These are phyloP conservation scores for Nannochloris sp. DNA, from an alignment of 139 green algal genomes.

Conservation along the genomic window DNA sequence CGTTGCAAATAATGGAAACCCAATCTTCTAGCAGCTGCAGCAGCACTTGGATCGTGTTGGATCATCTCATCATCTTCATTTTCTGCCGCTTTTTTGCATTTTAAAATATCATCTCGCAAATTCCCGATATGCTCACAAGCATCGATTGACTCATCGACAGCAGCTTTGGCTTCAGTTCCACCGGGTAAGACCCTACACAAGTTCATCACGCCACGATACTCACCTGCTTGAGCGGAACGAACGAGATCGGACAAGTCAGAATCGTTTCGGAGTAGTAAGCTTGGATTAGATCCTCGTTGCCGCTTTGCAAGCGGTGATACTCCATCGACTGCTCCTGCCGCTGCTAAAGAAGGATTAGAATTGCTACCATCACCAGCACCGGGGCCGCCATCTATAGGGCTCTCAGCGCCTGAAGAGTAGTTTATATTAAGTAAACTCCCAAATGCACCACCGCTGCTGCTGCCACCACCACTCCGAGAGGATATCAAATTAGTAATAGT, in stretches of 20 bases:
- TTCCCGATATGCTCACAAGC: constrained; percentile 48
- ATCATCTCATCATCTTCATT: neutral
- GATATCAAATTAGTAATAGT: no score
- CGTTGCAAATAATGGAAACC: constrained; percentile 88
- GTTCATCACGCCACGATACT: constrained; percentile 72
- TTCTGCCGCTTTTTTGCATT: constrained; percentile 39
- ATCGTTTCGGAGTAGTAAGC: constrained; percentile 12
- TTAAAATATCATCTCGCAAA: constrained; percentile 61
- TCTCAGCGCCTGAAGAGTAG: no score
- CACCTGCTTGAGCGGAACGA: constrained; percentile 31
- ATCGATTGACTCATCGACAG: constrained; percentile 66
- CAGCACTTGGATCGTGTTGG: neutral
- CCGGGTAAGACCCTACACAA: constrained; percentile 58
- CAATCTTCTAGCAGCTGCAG: constrained; percentile 57
- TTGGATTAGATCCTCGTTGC: neutral
- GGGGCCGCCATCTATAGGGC: no score
- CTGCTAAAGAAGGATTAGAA: no score
- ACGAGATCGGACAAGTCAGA: constrained; percentile 22
- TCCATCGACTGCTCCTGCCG: neutral
- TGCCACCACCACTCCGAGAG: no score
- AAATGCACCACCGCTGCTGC: no score
- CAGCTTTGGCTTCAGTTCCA: constrained; percentile 61
- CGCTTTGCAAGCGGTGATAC: neutral
- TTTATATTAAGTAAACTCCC: no score
- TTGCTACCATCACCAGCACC: no score